These are phyloP conservation scores for Aurantiochytrium sp. DNA, from an alignment of 108 stramenopile genomes.

Conservation along the genomic window DNA sequence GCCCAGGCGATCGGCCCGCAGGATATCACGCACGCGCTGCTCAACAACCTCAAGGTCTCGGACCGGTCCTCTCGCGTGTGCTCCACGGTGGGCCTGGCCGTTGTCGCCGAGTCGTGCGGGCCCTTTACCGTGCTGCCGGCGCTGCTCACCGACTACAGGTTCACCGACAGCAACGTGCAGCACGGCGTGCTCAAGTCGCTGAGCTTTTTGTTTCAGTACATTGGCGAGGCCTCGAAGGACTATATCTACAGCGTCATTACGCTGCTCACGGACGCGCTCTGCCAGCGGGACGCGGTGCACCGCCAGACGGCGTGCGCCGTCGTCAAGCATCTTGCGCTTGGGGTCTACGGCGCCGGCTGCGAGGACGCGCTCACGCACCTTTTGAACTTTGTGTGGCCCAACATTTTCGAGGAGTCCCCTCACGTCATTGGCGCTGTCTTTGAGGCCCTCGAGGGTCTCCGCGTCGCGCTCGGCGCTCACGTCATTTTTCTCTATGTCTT, in stretches of 20 bases:
- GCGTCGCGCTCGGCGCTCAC: conserved; percentile 86
- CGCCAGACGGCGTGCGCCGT: conserved; percentile 96
- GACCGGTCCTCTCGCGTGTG: conserved; percentile 98
- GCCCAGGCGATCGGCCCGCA: conserved; percentile 98
- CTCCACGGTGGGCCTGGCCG: conserved; percentile 97
- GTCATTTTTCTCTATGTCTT: conserved; percentile 82
- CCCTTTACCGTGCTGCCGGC: conserved; percentile 98
- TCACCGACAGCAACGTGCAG: conserved; percentile 97
- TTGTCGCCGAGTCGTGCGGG: conserved; percentile 97
- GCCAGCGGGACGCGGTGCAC: conserved; percentile 96
- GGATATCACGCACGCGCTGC: conserved; percentile 92
- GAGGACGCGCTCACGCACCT: conserved; percentile 95
- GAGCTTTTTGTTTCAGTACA: conserved; percentile 99
- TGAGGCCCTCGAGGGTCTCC: conserved; percentile 92
- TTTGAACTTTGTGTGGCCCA: conserved; percentile 97
- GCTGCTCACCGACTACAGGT: conserved; percentile 97
- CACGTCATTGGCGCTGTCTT: conserved; percentile 96
- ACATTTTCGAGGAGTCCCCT: conserved; percentile 93
- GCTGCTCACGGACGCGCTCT: conserved; percentile 95
- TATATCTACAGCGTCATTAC: conserved; percentile 96
- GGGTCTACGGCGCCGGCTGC: conserved; percentile 89
- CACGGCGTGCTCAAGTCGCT: conserved; percentile 98
- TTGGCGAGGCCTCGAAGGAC: conserved; percentile 98
- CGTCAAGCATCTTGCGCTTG: conserved; percentile 92
- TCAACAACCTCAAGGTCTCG: conserved; percentile 97